These are phyloP conservation scores for Wilcoxina mikolae DNA, from an alignment of 495 filamentous ascomycete species.

Conservation along the genomic window DNA sequence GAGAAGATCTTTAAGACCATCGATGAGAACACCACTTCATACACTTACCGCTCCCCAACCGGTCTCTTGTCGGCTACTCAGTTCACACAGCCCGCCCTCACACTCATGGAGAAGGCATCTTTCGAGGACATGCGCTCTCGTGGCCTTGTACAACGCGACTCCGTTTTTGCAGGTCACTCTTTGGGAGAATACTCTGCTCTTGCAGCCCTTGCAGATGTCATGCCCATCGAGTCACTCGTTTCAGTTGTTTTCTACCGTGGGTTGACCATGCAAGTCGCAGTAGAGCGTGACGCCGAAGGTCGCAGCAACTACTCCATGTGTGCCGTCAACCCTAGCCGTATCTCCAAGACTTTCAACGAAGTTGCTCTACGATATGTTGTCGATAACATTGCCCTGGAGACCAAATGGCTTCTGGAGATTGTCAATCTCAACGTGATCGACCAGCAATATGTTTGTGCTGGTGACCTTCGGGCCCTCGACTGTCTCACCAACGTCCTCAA, in stretches of 20 bases:
- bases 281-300: constrained; percentile 83
- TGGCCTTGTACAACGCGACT: constrained; percentile 88
- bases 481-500: constrained; percentile 84
- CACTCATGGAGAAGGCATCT: constrained; percentile 97
- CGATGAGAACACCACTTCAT: constrained; percentile 74
- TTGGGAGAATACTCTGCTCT: constrained; percentile 97
- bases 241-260: constrained; percentile 98
- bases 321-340: constrained; percentile 92
- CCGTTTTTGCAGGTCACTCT: constrained; percentile 93
- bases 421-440: constrained; percentile 99
- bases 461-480: constrained; percentile 90
- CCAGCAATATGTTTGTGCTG: constrained; percentile 95
- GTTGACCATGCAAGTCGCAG: constrained; percentile 97
- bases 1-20: constrained; percentile 99
- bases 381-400: constrained; percentile 78
- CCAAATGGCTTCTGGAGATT: constrained; percentile 90
- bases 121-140: constrained; percentile 98
- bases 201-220: constrained; percentile 90
- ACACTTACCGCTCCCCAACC: constrained; percentile 91
- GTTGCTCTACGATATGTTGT: constrained; percentile 90
- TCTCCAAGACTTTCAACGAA: constrained; percentile 96
- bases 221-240: constrained; percentile 96
- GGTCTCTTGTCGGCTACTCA: constrained; percentile 95
- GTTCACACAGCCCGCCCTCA: constrained; percentile 94
- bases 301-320: constrained; percentile 98